These are phyloP conservation scores for Phoenix dactylifera DNA, from an alignment of 176 grass and related monocot species.

Conservation along the genomic window DNA sequence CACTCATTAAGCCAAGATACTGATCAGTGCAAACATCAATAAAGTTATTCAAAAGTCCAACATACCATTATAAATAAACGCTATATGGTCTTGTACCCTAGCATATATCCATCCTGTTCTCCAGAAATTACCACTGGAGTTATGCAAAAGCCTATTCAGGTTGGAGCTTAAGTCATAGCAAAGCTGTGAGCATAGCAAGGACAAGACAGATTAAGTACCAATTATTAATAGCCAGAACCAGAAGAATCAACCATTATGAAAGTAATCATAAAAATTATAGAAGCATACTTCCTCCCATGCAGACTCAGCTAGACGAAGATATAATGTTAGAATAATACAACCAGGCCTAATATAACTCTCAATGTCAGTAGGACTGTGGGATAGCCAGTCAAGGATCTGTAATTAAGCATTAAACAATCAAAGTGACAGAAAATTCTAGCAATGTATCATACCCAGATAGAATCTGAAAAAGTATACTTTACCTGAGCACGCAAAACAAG, in stretches of 20 bases:
- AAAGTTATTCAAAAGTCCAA: slow-evolving; percentile 9
- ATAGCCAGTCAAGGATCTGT: slow-evolving; percentile 71
- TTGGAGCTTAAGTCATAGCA: slow-evolving; percentile 40
- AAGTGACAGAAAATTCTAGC: neutral
- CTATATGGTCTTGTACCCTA: slow-evolving; percentile 45
- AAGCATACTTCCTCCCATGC: slow-evolving; percentile 58
- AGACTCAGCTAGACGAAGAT: slow-evolving; percentile 62
- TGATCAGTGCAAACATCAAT: no score
- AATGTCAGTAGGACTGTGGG: slow-evolving; percentile 66
- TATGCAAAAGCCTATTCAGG: slow-evolving; percentile 50
- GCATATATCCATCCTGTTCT: slow-evolving; percentile 60
- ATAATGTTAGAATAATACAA: slow-evolving; percentile 83
- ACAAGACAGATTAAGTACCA: slow-evolving; percentile 7
- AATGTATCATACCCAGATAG: no score
- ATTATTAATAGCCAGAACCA: no score
- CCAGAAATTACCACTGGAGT: slow-evolving; percentile 44
- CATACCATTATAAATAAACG: slow-evolving; percentile 65
- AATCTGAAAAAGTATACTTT: slow-evolving; percentile 21
- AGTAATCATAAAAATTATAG: neutral
- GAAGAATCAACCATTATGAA: no score
- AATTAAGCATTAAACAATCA: slow-evolving; percentile 18
- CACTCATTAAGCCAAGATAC: no score
- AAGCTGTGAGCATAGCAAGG: slow-evolving; percentile 36
- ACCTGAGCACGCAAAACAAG: slow-evolving; percentile 70
- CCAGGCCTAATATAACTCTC: slow-evolving; percentile 97